phyloP scores from a whole-genome alignment of 176 grass and related monocot genomes.

The Poa annua region DNA sequence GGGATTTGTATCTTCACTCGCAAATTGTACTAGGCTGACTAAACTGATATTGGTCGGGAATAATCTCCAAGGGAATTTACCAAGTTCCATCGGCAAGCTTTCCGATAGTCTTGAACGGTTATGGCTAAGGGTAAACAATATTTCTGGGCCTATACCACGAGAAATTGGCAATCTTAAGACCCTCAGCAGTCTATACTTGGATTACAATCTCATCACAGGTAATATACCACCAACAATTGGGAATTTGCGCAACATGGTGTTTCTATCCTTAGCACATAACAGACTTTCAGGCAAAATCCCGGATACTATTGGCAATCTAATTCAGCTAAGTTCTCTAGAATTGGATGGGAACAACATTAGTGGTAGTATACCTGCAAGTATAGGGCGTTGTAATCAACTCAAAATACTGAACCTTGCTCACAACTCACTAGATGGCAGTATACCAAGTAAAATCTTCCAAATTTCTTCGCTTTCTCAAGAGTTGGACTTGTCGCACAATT shows the following conservation, averaged over 20 bases:
- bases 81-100: constrained; percentile 43
- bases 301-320: constrained; percentile 40
- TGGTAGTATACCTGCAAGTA: constrained; percentile 43
- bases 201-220: constrained; percentile 50
- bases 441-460: constrained; percentile 48
- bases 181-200: constrained; percentile 35
- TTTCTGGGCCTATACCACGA: constrained; percentile 43
- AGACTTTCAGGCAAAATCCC: constrained; percentile 45
- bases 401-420: constrained; percentile 45
- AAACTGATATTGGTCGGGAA: constrained; percentile 2
- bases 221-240: constrained; percentile 52
- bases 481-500: constrained; percentile 57
- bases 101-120: constrained; percentile 29
- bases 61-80: constrained; percentile 40
- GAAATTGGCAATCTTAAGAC: constrained; percentile 42
- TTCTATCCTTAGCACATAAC: constrained; percentile 46
- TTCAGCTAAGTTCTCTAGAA: constrained; percentile 38
- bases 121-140: constrained; percentile 38
- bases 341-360: constrained; percentile 43
- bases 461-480: constrained; percentile 41
- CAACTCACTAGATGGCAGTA: constrained; percentile 51
- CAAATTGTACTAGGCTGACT: constrained; percentile 38
- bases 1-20: constrained; percentile 36
- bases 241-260: constrained; percentile 30
- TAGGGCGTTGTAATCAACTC: constrained; percentile 35